A percentile compares a stretch with the other conserved stretches of the same genome.
Evolutionary conservation across 2,329 filamentous ascomycete genomes (phyloP).

Genomic region (Pezicula radicicola): DNA sequence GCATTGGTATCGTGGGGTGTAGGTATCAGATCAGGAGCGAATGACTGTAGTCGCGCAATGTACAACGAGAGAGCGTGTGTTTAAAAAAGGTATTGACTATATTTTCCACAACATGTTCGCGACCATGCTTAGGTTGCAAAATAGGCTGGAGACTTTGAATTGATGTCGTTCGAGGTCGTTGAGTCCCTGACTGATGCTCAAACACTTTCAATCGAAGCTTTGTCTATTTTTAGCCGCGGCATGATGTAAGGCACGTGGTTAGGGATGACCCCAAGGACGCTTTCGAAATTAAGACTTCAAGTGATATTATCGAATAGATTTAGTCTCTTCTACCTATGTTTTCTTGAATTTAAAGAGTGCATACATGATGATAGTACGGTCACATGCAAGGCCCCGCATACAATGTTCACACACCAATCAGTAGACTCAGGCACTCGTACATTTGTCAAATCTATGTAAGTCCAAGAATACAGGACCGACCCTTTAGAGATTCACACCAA

Average conservation of each 20-base stretch:
- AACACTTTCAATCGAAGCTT: not conserved
- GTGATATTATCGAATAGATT: too few relatives aligned
- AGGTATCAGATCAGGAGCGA: not conserved
- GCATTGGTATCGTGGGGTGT: slow-evolving; percentile 22
- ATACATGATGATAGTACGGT: too few relatives aligned
- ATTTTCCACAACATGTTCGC: not conserved
- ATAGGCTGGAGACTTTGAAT: not conserved
- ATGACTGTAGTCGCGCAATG: not conserved
- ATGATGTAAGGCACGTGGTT: too few relatives aligned
- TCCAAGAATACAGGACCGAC: slow-evolving; percentile 6
- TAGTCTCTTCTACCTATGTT: too few relatives aligned
- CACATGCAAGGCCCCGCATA: too few relatives aligned
- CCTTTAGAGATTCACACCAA: slow-evolving; percentile 19
- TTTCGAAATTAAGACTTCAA: too few relatives aligned
- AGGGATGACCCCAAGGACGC: too few relatives aligned
- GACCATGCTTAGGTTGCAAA: not conserved
- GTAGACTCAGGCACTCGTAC: not conserved
- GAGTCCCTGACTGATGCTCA: not conserved
- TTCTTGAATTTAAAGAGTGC: too few relatives aligned
- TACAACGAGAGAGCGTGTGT: not conserved
- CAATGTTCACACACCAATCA: not conserved
- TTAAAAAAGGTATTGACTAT: not conserved
- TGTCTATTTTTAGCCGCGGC: not conserved
- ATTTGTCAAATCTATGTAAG: slow-evolving; percentile 14
- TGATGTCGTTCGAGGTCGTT: not conserved